Evolutionary conservation across 2,329 filamentous ascomycete genomes (phyloP).

Genomic region (Dendryphion nanum): DNA sequence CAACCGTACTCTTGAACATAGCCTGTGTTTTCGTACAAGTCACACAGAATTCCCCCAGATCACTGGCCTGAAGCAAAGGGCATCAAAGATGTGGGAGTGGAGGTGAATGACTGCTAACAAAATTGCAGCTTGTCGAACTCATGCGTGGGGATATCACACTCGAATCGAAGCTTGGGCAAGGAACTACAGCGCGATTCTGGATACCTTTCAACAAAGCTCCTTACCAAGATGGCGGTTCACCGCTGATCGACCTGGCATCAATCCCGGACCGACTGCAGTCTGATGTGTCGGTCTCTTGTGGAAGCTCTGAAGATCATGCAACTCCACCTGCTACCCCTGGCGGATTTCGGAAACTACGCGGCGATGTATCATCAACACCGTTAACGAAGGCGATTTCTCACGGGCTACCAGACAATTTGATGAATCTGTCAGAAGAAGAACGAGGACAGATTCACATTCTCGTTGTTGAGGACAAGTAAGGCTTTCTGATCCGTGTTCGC

Average conservation of each 20-base stretch:
- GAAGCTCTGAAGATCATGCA: constrained; percentile 61
- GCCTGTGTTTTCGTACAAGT: background rate
- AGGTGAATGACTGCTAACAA: background rate
- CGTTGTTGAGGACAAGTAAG: constrained; percentile 78
- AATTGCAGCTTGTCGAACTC: constrained; percentile 60
- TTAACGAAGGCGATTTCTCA: constrained; percentile 18
- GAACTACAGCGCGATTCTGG: constrained; percentile 74
- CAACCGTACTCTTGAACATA: too few relatives aligned
- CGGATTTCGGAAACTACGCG: background rate
- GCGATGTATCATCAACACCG: background rate
- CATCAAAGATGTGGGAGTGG: background rate
- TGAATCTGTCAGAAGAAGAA: constrained; percentile 56
- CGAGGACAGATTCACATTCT: constrained; percentile 67
- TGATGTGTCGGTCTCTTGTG: constrained; percentile 60
- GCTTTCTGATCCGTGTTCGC: constrained; percentile 10
- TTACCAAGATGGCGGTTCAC: constrained; percentile 48
- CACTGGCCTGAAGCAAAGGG: too few relatives aligned
- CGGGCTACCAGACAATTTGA: constrained; percentile 26
- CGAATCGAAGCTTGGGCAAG: constrained; percentile 64
- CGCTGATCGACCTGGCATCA: constrained; percentile 60
- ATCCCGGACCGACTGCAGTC: constrained; percentile 66
- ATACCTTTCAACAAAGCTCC: constrained; percentile 74
- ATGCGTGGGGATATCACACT: constrained; percentile 76
- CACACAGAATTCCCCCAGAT: too few relatives aligned
- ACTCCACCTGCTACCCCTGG: constrained; percentile 43